Evolutionary conservation across 345 rosid species (phyloP), one percentile per base, ranked within the genome.

Genomic region (Pseudoturritis turrita): DNA sequence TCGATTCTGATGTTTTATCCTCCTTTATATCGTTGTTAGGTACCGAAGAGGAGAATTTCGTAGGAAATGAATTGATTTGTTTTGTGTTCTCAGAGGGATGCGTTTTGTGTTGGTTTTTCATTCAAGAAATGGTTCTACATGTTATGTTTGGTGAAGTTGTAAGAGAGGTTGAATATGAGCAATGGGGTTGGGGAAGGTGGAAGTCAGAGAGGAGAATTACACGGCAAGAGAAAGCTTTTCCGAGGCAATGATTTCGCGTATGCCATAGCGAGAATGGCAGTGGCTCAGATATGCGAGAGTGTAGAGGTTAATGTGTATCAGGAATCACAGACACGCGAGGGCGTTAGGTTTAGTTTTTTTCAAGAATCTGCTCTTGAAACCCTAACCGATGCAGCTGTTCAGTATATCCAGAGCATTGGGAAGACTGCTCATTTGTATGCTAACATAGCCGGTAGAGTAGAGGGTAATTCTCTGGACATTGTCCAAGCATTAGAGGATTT

Each of bases 81-180:
- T 54, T 19, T 62, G 80, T 19, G 21, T 37, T 73, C 47, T 44
- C 7, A 68, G 71, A 70, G 72, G 55, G 65, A 80, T 80, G 81
- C 60, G 60, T 58, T 18, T 44, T 43, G 58, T 10, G 33, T 56
- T 70, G 50, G 49, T 70, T 64, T 19, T 26, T 25, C 18, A 52
- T 40, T 58, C 68, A 49, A 65, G 68, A 76, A 65, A 80, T 82
- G 82, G 81, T 81, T 72, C 53, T 54, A 49, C 44, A 49, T 67
- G 70, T 21, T 79, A 45, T 61, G 39, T 61, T 63, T 41, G 56
- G 68, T 66, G 73, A 81, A 81, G 82, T 85, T 89, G 81, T 82
- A 83, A 85, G 79, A 74, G 81, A 84, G 72, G 65, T 89, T 80
- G 91, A 91, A 87, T 73, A 95, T 95, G 96, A 95, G 65, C 83